Evolutionary conservation across 441 rosid species (phyloP).

Genomic region (Erysimum cheiri): DNA sequence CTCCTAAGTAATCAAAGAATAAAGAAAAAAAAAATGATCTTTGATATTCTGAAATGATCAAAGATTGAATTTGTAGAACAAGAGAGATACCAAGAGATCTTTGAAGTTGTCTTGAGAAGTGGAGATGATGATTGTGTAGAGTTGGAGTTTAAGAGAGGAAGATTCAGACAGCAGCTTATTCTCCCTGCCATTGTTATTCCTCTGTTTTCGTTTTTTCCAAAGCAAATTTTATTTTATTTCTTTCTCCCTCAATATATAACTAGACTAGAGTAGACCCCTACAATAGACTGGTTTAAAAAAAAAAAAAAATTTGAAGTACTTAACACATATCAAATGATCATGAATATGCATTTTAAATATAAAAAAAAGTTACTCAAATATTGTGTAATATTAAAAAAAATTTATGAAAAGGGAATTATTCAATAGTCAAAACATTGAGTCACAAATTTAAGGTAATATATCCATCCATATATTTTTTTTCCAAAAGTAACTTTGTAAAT

Average conservation of each 20-base stretch:
- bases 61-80: neutral
- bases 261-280: neutral
- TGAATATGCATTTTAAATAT: neutral
- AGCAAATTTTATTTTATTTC: neutral
- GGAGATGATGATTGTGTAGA: slow-evolving; percentile 27
- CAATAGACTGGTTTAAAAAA: neutral
- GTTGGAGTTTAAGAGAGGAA: slow-evolving; percentile 36
- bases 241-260: neutral
- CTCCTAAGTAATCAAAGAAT: slow-evolving; percentile 8
- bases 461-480: neutral
- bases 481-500: too few relatives aligned
- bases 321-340: neutral
- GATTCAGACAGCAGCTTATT: slow-evolving; percentile 53
- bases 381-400: too few relatives aligned
- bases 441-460: neutral
- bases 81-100: slow-evolving; percentile 39
- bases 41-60: neutral
- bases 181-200: slow-evolving; percentile 40
- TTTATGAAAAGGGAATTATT: too few relatives aligned
- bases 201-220: neutral
- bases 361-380: neutral
- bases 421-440: too few relatives aligned
- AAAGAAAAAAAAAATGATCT: neutral
- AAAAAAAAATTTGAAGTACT: neutral
- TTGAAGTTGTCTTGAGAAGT: slow-evolving; percentile 14